Base-by-base conservation (phyloP, 768 basidiomycete species). In the Suillus fuscotomentosus region DNA sequence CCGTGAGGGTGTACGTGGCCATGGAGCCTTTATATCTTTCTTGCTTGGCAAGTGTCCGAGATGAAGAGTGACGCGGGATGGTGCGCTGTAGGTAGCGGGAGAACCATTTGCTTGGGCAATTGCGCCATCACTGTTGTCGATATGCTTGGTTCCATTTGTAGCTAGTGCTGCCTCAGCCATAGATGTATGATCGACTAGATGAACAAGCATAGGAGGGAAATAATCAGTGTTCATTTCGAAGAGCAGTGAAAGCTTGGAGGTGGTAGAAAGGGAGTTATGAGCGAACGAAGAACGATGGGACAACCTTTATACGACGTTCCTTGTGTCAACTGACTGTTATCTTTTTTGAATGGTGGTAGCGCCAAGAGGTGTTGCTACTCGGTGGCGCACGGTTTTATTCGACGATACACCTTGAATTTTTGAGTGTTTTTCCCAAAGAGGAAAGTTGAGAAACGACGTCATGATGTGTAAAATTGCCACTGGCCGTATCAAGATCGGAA, bases 31-130 rank as follows among this genome's bases (percentile, higher is more conserved):
- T 69, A 91, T 88, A 61, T 88, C 81, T 70, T 85, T 88, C 77
- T 90, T 90, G 67, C 84, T 84, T 0, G 90, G 91, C 36, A 92
- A 78, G 73, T 92, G 88, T 1, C 88, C 90, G 36, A 92, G 85
- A 60, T 87, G 87, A 38, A 92, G 84, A 56, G 88, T 88, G 62
- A 92, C 87, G 55, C 84, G 83, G 14, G 86, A 81, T 1, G 88
- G 87, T 4, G 81, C 80, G 3, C 69, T 66, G 4, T 74, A 65
- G 15, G 71, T 39, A 3, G 64, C 61, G 22, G 64, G 60, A 1
- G 71, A 67, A 42, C 67, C 66, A 47, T 68, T 67, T 17, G 63
- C 13, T 42, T 43, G 43, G 15, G n/a, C 34, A 9, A 51, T 15
- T 9, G 60, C 20, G 27, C 60, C 34, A 36, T 56, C 57, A 22